These are phyloP conservation scores for Noccaea bulbosa DNA, from an alignment of 345 rosid species.

Conservation along the genomic window DNA sequence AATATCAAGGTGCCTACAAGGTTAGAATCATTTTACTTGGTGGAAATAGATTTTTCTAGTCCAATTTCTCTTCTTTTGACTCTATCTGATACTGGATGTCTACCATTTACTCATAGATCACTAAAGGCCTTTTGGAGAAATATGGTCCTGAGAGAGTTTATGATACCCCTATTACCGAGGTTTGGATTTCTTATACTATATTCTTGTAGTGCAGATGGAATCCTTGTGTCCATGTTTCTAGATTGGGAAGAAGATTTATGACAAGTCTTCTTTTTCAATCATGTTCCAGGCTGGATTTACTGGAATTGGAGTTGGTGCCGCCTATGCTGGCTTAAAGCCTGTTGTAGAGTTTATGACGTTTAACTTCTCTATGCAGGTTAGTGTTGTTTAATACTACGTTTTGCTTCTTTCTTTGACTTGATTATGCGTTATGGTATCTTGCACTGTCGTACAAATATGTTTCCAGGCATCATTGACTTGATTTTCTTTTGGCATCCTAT, in stretches of 20 bases:
- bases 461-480: slow-evolving; percentile 7
- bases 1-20: slow-evolving; percentile 99
- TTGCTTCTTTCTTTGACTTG: slow-evolving; percentile 16
- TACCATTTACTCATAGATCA: slow-evolving; percentile 48
- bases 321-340: slow-evolving; percentile 85
- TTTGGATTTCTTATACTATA: slow-evolving; percentile 22
- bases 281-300: slow-evolving; percentile 88
- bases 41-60: neutral
- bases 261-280: slow-evolving; percentile 10
- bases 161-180: slow-evolving; percentile 98
- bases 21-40: slow-evolving; percentile 47
- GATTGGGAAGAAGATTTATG: slow-evolving; percentile 3
- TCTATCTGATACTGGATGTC: slow-evolving; percentile 15
- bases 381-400: slow-evolving; percentile 1
- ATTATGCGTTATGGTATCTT: neutral
- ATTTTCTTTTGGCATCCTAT: slow-evolving; percentile 12
- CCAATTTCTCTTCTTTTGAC: slow-evolving; percentile 1
- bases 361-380: slow-evolving; percentile 96
- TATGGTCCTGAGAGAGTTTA: slow-evolving; percentile 93
- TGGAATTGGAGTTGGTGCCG: slow-evolving; percentile 97
- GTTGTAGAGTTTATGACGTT: slow-evolving; percentile 93
- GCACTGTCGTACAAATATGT: slow-evolving; percentile 17
- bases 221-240: neutral
- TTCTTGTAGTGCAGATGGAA: neutral
- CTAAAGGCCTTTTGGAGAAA: slow-evolving; percentile 84